A percentile compares a stretch with the other conserved stretches of the same genome.
Conservation (phyloP, 139 green algal species). For the Gonium pectorale region DNA sequence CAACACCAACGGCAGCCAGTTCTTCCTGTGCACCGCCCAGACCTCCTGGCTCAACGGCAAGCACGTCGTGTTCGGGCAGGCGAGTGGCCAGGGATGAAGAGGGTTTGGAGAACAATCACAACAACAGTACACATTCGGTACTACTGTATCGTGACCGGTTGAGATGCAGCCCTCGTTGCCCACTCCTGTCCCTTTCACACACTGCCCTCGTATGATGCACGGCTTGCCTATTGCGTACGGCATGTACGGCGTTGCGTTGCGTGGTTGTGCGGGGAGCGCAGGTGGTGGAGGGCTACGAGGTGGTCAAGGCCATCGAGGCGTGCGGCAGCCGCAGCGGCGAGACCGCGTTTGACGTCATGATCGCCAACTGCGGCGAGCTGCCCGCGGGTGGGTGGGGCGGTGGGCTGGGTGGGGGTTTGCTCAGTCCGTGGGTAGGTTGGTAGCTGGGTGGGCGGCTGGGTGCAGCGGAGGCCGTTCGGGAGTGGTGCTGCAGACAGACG, state of each 20-base stretch:
- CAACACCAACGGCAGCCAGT: slow-evolving; percentile 85
- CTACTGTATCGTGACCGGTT: too few species aligned
- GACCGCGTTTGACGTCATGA: slow-evolving; percentile 75
- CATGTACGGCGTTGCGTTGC: neutral
- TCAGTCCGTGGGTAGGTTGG: neutral
- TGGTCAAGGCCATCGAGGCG: slow-evolving; percentile 89
- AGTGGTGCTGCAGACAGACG: too few species aligned
- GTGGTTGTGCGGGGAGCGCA: slow-evolving; percentile 31
- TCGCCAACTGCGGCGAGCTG: slow-evolving; percentile 73
- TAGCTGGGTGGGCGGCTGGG: neutral
- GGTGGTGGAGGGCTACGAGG: slow-evolving; percentile 76
- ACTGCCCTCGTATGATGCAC: too few species aligned
- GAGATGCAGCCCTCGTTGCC: too few species aligned
- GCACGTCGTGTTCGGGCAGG: slow-evolving; percentile 90
- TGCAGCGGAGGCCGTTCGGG: too few species aligned
- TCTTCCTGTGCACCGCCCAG: slow-evolving; percentile 83
- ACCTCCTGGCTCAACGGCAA: slow-evolving; percentile 87
- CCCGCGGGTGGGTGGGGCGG: slow-evolving; percentile 29
- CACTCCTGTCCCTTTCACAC: neutral
- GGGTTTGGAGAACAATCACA: too few species aligned
- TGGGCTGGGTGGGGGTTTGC: neutral
- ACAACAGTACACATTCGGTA: too few species aligned
- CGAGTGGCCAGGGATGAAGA: too few species aligned
- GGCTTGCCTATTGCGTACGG: too few species aligned
- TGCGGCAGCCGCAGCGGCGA: slow-evolving; percentile 76